Percentiles rank a stretch among this genome's conserved stretches.
phyloP scores from a whole-genome alignment of 768 basidiomycete genomes.

The Phaeotremella skinneri region DNA sequence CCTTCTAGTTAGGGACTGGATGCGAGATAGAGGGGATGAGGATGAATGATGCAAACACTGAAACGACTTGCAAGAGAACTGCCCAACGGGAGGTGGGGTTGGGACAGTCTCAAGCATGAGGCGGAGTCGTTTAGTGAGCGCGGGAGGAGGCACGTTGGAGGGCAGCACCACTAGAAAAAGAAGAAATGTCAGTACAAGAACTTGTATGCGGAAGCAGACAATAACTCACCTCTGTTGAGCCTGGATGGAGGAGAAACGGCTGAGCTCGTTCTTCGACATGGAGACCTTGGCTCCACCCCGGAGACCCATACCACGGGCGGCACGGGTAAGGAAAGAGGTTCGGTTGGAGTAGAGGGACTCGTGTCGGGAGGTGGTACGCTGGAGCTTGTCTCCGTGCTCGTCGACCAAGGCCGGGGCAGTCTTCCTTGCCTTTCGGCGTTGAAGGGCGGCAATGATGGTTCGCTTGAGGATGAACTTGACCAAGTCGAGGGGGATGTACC shows the following conservation, averaged over 20 bases:
- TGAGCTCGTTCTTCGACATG: constrained; percentile 54
- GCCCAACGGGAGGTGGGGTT: constrained; percentile 3
- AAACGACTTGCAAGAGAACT: neutral
- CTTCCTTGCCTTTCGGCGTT: constrained; percentile 57
- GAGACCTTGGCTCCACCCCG: constrained; percentile 58
- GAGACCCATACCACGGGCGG: constrained; percentile 83
- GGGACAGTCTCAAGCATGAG: constrained; percentile 6
- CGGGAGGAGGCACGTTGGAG: constrained; percentile 46
- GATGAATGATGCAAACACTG: neutral
- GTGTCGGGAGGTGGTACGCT: constrained; percentile 86
- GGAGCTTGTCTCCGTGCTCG: constrained; percentile 67
- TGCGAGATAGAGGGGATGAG: constrained; percentile 5
- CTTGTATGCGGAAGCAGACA: neutral
- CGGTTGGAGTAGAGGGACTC: constrained; percentile 93
- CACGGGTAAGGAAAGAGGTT: constrained; percentile 86
- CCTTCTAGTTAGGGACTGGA: neutral
- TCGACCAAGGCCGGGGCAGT: constrained; percentile 53
- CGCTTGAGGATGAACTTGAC: constrained; percentile 97
- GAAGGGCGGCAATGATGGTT: constrained; percentile 80
- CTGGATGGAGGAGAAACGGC: constrained; percentile 24
- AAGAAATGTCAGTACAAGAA: constrained; percentile 12
- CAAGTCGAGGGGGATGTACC: constrained; percentile 93
- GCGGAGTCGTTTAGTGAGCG: constrained; percentile 4
- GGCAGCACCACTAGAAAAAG: constrained; percentile 49
- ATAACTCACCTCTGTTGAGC: constrained; percentile 29